Evolutionary conservation across 163 green algal species (phyloP), one percentile per base, ranked within the genome.

Genomic region (Scenedesmus sp.): DNA sequence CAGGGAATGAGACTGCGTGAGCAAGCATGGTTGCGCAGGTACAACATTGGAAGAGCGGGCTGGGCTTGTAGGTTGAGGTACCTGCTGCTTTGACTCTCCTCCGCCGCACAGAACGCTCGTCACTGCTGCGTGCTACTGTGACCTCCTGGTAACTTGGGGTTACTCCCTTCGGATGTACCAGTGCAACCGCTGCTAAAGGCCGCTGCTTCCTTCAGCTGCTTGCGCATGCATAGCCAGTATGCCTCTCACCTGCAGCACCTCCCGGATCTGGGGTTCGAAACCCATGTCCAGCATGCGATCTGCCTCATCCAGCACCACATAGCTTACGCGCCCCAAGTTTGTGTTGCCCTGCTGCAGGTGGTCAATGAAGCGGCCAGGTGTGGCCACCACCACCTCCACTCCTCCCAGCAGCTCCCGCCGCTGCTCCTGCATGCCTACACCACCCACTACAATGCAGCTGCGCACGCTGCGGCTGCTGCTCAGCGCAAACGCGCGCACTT

Each of bases 201-300:
- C 34, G 34, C 34, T 46, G 34, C 34, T 46, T 46, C 34, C 34
- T 46, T 46, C 34, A 46, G 34, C 34, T 46, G 34, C 34, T 46
- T 46, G 34, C 34, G 34, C 0, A 46, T 46, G 34, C 34, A 46
- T 46, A 46, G 34, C 34, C 34, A 46, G 34, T 46, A 46, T 46
- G 34, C 34, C 34, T 3, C 90, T 73, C 76, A 93, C 90, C 84
- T 98, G 94, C 67, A 99, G 97, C 23, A 95, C 84, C 94, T 99
- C 97, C 62, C 94, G 93, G 92, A 99, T 99, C 95, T 99, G 98
- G 66, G 98, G 98, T 94, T 99, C 98, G 90, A 99, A 99, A 56
- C 98, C 98, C 98, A 99, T 99, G 94, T 99, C 98, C 87, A 99
- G 95, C 98, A 99, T 99, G 90, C 98, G 96, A 88, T 99, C 98